These are phyloP conservation scores for Reutealis trisperma DNA, from an alignment of 345 rosid genomes.

Conservation along the genomic window DNA sequence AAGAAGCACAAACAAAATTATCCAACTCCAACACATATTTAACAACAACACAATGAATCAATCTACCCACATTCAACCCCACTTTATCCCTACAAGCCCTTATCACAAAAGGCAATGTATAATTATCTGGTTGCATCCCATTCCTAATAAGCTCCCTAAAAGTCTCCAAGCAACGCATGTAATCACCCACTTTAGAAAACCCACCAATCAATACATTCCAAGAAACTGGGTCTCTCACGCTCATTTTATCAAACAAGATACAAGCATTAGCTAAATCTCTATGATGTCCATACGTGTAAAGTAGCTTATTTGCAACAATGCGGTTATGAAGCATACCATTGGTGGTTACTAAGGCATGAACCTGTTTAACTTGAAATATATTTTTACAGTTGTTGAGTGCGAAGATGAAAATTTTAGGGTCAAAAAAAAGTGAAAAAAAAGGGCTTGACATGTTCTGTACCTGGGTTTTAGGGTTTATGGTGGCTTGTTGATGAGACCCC, in stretches of 20 bases:
- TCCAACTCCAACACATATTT: constrained; percentile 52
- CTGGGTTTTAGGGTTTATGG: constrained; percentile 9
- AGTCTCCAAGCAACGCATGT: constrained; percentile 41
- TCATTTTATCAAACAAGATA: constrained; percentile 51
- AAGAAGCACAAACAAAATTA: constrained; percentile 49
- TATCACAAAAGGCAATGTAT: constrained; percentile 52
- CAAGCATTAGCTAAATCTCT: constrained; percentile 40
- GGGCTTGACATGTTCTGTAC: constrained; percentile 9
- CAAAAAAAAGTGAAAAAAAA: constrained; percentile 16
- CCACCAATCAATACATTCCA: constrained; percentile 77
- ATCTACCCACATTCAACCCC: constrained; percentile 44
- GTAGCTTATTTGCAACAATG: constrained; percentile 49
- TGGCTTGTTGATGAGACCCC: constrained; percentile 22
- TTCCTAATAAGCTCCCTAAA: constrained; percentile 52
- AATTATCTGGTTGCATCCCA: constrained; percentile 51
- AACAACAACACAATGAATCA: constrained; percentile 49
- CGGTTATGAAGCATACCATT: constrained; percentile 42
- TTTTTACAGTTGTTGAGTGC: constrained; percentile 42
- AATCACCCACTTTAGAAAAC: constrained; percentile 52
- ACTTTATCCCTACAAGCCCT: constrained; percentile 54
- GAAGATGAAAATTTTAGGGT: constrained; percentile 39
- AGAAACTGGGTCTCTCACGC: constrained; percentile 46
- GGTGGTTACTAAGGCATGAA: constrained; percentile 49
- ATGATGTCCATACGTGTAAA: constrained; percentile 38
- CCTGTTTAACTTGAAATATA: constrained; percentile 41